Conservation (phyloP, 306 rosid genomes). For the Albizia julibrissin region DNA sequence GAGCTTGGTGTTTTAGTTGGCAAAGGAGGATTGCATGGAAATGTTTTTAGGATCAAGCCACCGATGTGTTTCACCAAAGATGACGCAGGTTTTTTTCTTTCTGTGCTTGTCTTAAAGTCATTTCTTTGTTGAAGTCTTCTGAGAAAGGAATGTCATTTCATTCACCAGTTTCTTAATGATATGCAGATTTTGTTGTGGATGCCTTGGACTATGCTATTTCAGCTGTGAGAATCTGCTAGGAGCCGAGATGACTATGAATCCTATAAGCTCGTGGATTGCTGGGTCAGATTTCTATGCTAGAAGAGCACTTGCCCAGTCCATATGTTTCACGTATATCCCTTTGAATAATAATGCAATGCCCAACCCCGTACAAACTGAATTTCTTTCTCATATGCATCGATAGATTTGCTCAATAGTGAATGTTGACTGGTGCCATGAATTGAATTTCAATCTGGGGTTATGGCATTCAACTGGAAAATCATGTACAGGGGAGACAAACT, state of each 20-base stretch:
- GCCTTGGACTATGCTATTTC: slow-evolving; percentile 79
- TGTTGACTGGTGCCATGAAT: background rate
- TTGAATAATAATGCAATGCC: slow-evolving; percentile 30
- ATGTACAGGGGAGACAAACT: background rate
- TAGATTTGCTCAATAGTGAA: slow-evolving; percentile 17
- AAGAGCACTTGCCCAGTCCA: background rate
- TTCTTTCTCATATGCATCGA: background rate
- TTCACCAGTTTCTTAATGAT: background rate
- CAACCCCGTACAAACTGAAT: slow-evolving; percentile 13
- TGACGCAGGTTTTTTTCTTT: slow-evolving; percentile 67
- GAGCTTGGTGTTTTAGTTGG: slow-evolving; percentile 86
- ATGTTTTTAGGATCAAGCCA: slow-evolving; percentile 86
- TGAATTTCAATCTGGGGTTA: background rate
- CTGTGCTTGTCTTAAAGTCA: slow-evolving; percentile 6
- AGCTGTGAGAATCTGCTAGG: slow-evolving; percentile 46
- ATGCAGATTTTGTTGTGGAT: slow-evolving; percentile 91
- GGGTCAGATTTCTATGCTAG: slow-evolving; percentile 1
- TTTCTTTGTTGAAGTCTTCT: slow-evolving; percentile 17
- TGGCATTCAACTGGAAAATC: background rate
- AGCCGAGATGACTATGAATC: slow-evolving; percentile 16
- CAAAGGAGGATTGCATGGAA: slow-evolving; percentile 89
- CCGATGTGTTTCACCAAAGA: slow-evolving; percentile 92
- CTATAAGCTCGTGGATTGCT: slow-evolving; percentile 9
- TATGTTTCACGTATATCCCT: background rate
- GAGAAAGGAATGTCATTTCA: background rate